These are phyloP conservation scores for Ogataea paraovalis DNA, from an alignment of 805 yeast genomes.

Conservation along the genomic window DNA sequence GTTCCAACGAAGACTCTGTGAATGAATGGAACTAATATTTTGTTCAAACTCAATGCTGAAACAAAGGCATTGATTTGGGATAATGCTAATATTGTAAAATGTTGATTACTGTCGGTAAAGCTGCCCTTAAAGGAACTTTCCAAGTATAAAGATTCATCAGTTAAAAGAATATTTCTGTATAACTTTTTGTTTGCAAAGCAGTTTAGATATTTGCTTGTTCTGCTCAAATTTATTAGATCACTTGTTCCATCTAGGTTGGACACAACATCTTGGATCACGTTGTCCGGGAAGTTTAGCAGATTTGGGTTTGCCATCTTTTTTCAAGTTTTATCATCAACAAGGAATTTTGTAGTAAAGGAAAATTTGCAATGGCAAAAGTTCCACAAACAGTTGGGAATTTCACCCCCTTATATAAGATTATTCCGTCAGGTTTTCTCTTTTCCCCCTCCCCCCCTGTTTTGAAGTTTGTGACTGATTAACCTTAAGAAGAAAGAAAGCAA, in stretches of 20 bases:
- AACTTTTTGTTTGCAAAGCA: conserved; percentile 8
- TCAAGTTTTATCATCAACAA: background rate
- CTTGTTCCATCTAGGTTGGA: conserved; percentile 1
- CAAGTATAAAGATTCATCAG: conserved; percentile 2
- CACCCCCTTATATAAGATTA: background rate
- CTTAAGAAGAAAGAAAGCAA: too few relatives aligned
- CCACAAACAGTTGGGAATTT: too few relatives aligned
- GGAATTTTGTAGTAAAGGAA: background rate
- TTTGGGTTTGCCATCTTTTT: background rate
- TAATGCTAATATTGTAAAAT: conserved; percentile 5
- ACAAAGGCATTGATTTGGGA: conserved; percentile 5
- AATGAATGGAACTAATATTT: conserved; percentile 7
- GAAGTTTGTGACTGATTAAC: too few relatives aligned
- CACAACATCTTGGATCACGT: conserved; percentile 12
- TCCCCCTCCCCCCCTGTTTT: background rate
- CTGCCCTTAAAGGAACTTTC: background rate
- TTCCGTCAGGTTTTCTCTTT: background rate
- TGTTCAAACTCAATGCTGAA: conserved; percentile 1
- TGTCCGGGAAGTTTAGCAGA: conserved; percentile 11
- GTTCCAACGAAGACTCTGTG: conserved; percentile 11
- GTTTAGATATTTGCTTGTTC: conserved; percentile 6
- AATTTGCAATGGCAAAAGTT: background rate
- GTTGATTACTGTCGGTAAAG: too few relatives aligned
- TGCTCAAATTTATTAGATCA: conserved; percentile 13
- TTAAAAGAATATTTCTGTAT: conserved; percentile 13